Evolutionary conservation across 306 rosid genomes (phyloP).

Genomic region (Dalbergia cultrata): DNA sequence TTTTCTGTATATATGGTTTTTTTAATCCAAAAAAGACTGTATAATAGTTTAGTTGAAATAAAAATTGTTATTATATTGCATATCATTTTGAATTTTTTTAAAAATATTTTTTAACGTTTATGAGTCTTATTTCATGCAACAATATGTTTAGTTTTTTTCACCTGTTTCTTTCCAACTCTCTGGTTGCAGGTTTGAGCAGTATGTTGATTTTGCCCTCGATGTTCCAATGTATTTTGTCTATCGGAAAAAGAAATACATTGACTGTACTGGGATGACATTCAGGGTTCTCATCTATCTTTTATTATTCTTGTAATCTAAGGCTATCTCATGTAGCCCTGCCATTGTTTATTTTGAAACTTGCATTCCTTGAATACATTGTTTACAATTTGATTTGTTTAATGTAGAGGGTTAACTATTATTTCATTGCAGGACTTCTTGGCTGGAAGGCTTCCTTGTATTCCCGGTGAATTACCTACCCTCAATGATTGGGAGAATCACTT

Average conservation of each 20-base stretch:
- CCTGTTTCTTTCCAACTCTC: conserved; percentile 32
- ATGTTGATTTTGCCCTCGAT: conserved; percentile 95
- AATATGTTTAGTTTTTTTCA: conserved; percentile 29
- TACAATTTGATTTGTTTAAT: conserved; percentile 23
- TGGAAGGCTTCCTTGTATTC: conserved; percentile 83
- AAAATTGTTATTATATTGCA: neutral
- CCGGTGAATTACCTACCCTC: conserved; percentile 93
- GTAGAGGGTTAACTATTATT: conserved; percentile 36
- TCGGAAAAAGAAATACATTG: conserved; percentile 78
- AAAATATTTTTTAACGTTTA: neutral
- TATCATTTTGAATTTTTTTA: neutral
- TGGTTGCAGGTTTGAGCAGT: conserved; percentile 87
- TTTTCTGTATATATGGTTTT: neutral
- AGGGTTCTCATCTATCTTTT: conserved; percentile 76
- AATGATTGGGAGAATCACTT: conserved; percentile 99
- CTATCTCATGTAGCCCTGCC: conserved; percentile 38
- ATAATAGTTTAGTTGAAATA: conserved; percentile 7
- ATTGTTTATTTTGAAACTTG: conserved; percentile 23
- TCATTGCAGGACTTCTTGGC: conserved; percentile 88
- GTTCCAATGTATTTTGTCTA: conserved; percentile 98
- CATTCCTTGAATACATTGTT: neutral
- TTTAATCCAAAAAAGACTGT: neutral
- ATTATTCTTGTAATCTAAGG: conserved; percentile 46
- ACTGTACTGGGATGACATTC: conserved; percentile 96
- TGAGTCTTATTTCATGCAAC: conserved; percentile 32